A percentile compares a stretch with the other conserved stretches of the same genome.
Evolutionary conservation across 2,329 filamentous ascomycete species (phyloP).

Genomic region (Chalara sp.): DNA sequence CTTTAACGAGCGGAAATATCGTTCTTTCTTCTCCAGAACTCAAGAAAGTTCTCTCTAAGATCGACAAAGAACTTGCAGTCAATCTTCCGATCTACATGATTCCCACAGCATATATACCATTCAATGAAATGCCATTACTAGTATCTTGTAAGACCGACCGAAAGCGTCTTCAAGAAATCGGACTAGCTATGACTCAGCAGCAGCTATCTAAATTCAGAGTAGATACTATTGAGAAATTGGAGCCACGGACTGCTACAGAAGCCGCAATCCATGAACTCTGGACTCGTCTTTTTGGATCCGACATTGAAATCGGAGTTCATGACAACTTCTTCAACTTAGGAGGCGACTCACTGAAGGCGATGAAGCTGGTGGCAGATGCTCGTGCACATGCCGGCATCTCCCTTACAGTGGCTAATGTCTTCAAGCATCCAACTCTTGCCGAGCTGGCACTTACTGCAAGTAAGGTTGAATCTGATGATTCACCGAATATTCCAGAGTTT

Average conservation of each 20-base stretch:
- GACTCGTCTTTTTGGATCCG: background rate
- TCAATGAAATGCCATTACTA: constrained; percentile 22
- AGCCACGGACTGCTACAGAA: background rate
- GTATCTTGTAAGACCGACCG: constrained; percentile 28
- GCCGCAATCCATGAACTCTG: background rate
- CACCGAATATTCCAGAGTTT: background rate
- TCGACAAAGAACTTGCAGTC: constrained; percentile 12
- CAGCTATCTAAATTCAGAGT: background rate
- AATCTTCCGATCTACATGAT: constrained; percentile 28
- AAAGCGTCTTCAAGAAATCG: constrained; percentile 24
- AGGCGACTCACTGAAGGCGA: constrained; percentile 32
- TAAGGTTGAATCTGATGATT: too few relatives aligned
- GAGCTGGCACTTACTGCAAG: background rate
- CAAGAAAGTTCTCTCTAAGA: constrained; percentile 1
- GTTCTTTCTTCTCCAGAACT: background rate
- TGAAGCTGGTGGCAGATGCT: constrained; percentile 37
- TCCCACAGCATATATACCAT: constrained; percentile 25
- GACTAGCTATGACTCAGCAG: background rate
- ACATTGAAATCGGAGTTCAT: constrained; percentile 2
- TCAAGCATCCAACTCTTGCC: constrained; percentile 9
- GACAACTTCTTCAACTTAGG: constrained; percentile 35
- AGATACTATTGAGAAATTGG: background rate
- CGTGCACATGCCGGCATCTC: constrained; percentile 19
- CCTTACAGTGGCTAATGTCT: constrained; percentile 36
- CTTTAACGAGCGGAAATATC: background rate